Evolutionary conservation across 805 yeast species (phyloP).

Genomic region (Candida stauntonica): DNA sequence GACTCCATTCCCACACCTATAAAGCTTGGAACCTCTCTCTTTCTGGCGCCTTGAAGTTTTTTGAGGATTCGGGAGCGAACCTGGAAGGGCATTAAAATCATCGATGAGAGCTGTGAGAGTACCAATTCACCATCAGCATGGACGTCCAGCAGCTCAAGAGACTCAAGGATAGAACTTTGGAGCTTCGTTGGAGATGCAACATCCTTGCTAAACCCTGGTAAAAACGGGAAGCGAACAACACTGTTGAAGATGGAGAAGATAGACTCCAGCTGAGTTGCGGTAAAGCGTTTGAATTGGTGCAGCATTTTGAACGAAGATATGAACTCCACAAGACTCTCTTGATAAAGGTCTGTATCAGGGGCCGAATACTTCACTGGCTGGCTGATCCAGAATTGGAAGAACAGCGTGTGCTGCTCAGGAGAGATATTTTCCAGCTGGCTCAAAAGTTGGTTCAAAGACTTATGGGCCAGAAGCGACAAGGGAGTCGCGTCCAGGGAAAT

Average conservation of each 20-base stretch:
- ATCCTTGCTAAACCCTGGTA: conserved; percentile 57
- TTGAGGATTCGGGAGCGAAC: conserved; percentile 52
- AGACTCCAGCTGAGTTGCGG: conserved; percentile 36
- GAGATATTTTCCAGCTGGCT: conserved; percentile 32
- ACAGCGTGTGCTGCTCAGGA: conserved; percentile 30
- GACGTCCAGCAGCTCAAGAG: conserved; percentile 34
- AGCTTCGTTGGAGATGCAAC: conserved; percentile 52
- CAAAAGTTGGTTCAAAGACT: conserved; percentile 46
- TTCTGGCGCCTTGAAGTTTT: conserved; percentile 41
- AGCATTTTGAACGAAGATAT: conserved; percentile 50
- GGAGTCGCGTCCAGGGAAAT: conserved; percentile 43
- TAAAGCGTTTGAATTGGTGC: conserved; percentile 32
- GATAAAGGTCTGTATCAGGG: conserved; percentile 38
- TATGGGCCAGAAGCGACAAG: conserved; percentile 52
- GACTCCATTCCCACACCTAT: conserved; percentile 52
- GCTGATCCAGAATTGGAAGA: conserved; percentile 49
- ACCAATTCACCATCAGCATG: conserved; percentile 40
- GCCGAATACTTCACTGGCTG: conserved; percentile 43
- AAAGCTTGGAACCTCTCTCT: conserved; percentile 54
- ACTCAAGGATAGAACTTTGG: conserved; percentile 54
- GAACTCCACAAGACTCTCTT: conserved; percentile 55
- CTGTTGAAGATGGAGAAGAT: conserved; percentile 58
- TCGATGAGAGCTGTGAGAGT: conserved; percentile 49
- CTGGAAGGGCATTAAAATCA: conserved; percentile 57
- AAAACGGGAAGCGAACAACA: conserved; percentile 68